Evolutionary conservation across 108 stramenopile genomes (phyloP).

Genomic region (Skeletonema tropicum): DNA sequence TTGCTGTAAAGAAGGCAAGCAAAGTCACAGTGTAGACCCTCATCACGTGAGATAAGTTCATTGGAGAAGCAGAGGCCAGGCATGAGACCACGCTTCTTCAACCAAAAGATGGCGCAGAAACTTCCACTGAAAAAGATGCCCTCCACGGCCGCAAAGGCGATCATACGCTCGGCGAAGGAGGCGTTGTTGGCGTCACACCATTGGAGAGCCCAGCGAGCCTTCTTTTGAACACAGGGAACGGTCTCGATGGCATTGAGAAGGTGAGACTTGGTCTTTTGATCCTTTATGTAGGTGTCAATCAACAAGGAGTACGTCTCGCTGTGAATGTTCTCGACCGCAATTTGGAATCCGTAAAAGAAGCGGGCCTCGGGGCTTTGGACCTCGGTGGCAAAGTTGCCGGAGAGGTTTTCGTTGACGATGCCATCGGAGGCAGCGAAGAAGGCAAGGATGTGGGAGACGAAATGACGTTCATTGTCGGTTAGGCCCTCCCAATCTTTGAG

Average conservation of each 20-base stretch:
- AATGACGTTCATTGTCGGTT: slow-evolving; percentile 95
- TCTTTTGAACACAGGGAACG: slow-evolving; percentile 95
- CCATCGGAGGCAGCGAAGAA: slow-evolving; percentile 99
- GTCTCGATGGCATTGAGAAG: slow-evolving; percentile 93
- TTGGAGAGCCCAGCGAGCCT: slow-evolving; percentile 98
- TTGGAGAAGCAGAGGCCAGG: slow-evolving; percentile 99
- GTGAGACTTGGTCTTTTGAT: slow-evolving; percentile 74
- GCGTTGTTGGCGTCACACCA: slow-evolving; percentile 93
- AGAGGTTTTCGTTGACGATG: slow-evolving; percentile 99
- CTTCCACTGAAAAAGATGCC: slow-evolving; percentile 99
- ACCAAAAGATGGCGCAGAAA: slow-evolving; percentile 99
- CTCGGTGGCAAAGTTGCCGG: slow-evolving; percentile 97
- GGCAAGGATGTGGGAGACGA: slow-evolving; percentile 97
- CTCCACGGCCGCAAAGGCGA: slow-evolving; percentile 99
- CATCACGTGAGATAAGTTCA: slow-evolving; percentile 98
- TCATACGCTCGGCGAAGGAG: slow-evolving; percentile 96
- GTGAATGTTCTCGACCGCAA: slow-evolving; percentile 99
- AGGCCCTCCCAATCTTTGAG: slow-evolving; percentile 95
- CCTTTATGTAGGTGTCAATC: slow-evolving; percentile 99
- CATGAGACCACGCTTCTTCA: slow-evolving; percentile 99
- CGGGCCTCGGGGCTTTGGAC: slow-evolving; percentile 96
- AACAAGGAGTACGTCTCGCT: slow-evolving; percentile 97
- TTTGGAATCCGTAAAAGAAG: slow-evolving; percentile 99
- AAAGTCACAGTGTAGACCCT: slow-evolving; percentile 97
- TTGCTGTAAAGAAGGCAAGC: slow-evolving; percentile 93